Conservation (phyloP, 2,329 filamentous ascomycete species). For the Byssoonygena ceratinophila region DNA sequence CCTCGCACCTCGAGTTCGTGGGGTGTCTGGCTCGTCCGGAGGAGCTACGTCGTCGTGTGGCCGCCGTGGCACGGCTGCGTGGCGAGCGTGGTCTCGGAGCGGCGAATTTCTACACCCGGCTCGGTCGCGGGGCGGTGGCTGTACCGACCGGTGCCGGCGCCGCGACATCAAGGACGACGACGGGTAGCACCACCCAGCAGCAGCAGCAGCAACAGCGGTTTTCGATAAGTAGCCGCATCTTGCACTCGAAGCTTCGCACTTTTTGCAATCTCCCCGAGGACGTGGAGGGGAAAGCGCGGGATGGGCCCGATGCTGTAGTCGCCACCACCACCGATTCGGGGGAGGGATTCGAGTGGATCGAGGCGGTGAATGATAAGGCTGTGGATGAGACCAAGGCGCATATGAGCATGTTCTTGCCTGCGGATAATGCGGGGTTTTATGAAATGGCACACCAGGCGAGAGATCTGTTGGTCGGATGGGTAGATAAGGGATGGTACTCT, state of each 20-base stretch:
- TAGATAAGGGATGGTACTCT: constrained; percentile 34
- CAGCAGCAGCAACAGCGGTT: constrained; percentile 22
- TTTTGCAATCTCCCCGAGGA: constrained; percentile 73
- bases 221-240: constrained; percentile 29
- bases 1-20: constrained; percentile 86
- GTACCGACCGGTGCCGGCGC: constrained; percentile 18
- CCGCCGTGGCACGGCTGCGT: constrained; percentile 55
- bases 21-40: constrained; percentile 76
- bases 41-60: constrained; percentile 65
- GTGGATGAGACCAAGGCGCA: constrained; percentile 72
- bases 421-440: constrained; percentile 38
- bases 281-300: constrained; percentile 23
- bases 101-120: constrained; percentile 74
- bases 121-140: constrained; percentile 54
- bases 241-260: constrained; percentile 55
- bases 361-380: constrained; percentile 67
- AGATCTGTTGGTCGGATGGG: constrained; percentile 30
- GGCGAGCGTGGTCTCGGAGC: constrained; percentile 62
- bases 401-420: constrained; percentile 42
- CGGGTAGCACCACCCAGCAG: constrained; percentile 13
- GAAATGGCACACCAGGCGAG: constrained; percentile 31
- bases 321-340: too few relatives aligned
- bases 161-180: too few relatives aligned
- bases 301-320: constrained; percentile 32
- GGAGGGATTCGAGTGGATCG: constrained; percentile 44